Conservation (phyloP, 495 filamentous ascomycete genomes). For the Paragyromitra xinjiangensis region DNA sequence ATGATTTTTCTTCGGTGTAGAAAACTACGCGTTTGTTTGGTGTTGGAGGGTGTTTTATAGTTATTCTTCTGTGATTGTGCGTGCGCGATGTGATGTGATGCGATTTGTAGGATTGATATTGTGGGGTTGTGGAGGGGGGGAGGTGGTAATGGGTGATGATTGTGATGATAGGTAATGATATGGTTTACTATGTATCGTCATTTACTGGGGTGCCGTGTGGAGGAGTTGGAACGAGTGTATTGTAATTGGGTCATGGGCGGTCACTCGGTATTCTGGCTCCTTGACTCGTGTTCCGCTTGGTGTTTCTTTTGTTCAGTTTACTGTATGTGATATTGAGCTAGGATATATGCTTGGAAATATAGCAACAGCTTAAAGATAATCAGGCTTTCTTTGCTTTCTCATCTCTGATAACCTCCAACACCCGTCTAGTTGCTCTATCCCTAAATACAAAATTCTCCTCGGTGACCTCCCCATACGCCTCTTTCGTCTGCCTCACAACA, state of each 20-base stretch:
- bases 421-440: conserved; percentile 43
- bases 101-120: background rate
- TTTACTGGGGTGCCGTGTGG: background rate
- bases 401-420: conserved; percentile 36
- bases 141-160: conserved; percentile 25
- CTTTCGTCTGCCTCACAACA: conserved; percentile 48
- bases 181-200: background rate
- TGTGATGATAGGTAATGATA: background rate
- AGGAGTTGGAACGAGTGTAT: background rate
- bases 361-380: background rate
- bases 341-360: background rate
- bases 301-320: no score
- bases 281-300: background rate
- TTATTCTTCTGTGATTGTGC: background rate
- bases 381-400: conserved; percentile 16
- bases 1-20: conserved; percentile 1
- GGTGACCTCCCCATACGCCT: conserved; percentile 39
- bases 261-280: background rate
- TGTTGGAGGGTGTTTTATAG: conserved; percentile 1
- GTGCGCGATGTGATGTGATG: background rate
- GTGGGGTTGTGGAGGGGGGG: background rate
- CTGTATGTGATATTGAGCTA: no score
- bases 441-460: conserved; percentile 26
- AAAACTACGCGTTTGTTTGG: background rate
- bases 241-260: background rate